phyloP scores from a whole-genome alignment of 495 filamentous ascomycete genomes.

The Aspergillus funiculosus region DNA sequence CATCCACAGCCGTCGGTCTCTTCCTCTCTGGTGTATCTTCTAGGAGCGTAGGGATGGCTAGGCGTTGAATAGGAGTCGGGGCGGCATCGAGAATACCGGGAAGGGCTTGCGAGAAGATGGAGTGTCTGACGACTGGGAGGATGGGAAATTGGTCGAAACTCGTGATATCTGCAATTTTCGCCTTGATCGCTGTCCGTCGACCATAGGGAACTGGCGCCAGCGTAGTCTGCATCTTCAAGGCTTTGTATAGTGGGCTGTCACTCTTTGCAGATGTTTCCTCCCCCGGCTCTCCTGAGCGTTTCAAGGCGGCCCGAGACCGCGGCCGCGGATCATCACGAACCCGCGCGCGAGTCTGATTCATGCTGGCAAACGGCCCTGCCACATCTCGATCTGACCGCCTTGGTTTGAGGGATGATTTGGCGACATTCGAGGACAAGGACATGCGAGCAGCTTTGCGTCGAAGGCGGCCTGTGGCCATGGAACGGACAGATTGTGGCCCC shows the following conservation, averaged over 20 bases:
- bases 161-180: slow-evolving; percentile 58
- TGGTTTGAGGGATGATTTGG: slow-evolving; percentile 44
- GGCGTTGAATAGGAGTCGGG: slow-evolving; percentile 81
- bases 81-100: slow-evolving; percentile 61
- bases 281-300: slow-evolving; percentile 30
- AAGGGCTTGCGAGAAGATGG: slow-evolving; percentile 64
- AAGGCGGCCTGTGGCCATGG: slow-evolving; percentile 35
- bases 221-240: slow-evolving; percentile 89
- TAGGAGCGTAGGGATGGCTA: slow-evolving; percentile 77
- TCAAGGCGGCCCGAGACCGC: slow-evolving; percentile 38
- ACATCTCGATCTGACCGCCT: slow-evolving; percentile 29
- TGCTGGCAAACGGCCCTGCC: slow-evolving; percentile 64
- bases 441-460: slow-evolving; percentile 61
- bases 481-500: slow-evolving; percentile 34
- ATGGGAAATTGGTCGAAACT: slow-evolving; percentile 77
- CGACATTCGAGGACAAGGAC: slow-evolving; percentile 70
- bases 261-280: slow-evolving; percentile 30
- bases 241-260: slow-evolving; percentile 60
- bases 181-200: slow-evolving; percentile 62
- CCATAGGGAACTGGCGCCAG: slow-evolving; percentile 69
- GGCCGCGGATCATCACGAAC: slow-evolving; percentile 38
- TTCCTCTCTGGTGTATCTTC: slow-evolving; percentile 33
- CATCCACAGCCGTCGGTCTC: slow-evolving; percentile 24
- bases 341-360: slow-evolving; percentile 71
- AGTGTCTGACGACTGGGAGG: slow-evolving; percentile 64